phyloP scores from a whole-genome alignment of 352 stramenopile species.

The Aphanomyces invadans region DNA sequence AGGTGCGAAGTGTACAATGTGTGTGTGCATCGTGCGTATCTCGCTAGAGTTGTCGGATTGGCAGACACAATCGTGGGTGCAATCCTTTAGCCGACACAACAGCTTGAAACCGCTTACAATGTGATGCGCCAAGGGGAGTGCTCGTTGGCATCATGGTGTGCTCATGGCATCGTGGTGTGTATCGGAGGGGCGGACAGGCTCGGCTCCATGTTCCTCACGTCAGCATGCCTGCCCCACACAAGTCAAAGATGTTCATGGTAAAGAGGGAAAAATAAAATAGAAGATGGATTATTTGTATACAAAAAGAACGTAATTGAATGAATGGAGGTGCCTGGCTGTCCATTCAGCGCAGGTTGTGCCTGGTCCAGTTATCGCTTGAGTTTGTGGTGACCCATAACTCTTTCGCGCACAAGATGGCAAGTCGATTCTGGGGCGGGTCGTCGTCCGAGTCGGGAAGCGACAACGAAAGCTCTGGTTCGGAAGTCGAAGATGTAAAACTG shows the following conservation, averaged over 20 bases:
- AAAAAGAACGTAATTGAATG: not conserved
- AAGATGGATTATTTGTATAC: not conserved
- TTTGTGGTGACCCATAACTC: not conserved
- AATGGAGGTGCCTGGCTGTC: not conserved
- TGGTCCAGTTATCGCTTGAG: conserved; percentile 17
- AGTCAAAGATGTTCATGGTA: not conserved
- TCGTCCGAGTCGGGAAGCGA: conserved; percentile 69
- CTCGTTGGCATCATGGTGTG: no score
- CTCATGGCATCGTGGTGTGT: no score
- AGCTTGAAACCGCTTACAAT: no score
- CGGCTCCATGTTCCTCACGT: no score
- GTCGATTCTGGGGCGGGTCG: conserved; percentile 73
- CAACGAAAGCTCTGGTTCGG: conserved; percentile 68
- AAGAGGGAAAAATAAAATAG: not conserved
- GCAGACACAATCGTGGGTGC: no score
- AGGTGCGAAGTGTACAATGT: no score
- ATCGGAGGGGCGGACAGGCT: no score
- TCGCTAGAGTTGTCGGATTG: no score
- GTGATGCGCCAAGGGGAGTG: no score
- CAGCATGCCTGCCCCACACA: no score
- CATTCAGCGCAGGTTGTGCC: conserved; percentile 9
- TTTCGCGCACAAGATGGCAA: conserved; percentile 46
- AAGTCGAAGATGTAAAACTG: conserved; percentile 65
- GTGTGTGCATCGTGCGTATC: no score
- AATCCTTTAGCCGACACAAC: no score